Evolutionary conservation across 495 filamentous ascomycete species (phyloP).

Genomic region (Aspergillus olivimuriae): DNA sequence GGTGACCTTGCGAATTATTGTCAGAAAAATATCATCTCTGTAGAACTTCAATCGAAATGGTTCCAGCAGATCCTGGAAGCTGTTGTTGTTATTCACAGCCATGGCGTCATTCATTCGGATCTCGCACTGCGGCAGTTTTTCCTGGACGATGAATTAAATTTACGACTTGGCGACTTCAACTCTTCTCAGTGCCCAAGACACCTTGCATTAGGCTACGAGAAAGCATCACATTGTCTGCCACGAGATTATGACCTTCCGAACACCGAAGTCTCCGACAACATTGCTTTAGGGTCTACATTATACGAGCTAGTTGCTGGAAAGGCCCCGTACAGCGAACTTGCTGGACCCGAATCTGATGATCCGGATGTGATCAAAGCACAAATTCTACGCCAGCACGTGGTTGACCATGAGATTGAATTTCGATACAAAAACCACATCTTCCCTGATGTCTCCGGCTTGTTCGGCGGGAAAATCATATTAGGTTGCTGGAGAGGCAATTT

Average conservation of each 20-base stretch:
- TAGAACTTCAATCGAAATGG: constrained; percentile 10
- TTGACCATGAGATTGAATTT: not conserved
- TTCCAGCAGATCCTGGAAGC: constrained; percentile 15
- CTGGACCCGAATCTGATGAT: not conserved
- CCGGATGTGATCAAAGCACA: not conserved
- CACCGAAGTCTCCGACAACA: constrained; percentile 7
- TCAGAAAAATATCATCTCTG: constrained; percentile 5
- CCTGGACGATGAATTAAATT: constrained; percentile 10
- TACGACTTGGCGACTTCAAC: constrained; percentile 16
- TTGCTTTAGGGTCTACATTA: constrained; percentile 12
- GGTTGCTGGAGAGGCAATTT: not conserved
- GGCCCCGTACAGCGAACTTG: constrained; percentile 1
- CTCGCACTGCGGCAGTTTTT: constrained; percentile 11
- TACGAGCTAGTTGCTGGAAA: constrained; percentile 8
- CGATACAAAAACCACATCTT: not conserved
- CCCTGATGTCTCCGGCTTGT: not conserved
- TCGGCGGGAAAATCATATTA: not conserved
- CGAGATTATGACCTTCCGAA: constrained; percentile 9
- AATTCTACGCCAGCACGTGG: not conserved
- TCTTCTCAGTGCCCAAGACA: constrained; percentile 13
- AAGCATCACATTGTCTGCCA: constrained; percentile 14
- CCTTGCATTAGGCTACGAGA: constrained; percentile 13
- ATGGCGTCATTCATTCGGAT: constrained; percentile 13
- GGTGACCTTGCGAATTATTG: constrained; percentile 10
- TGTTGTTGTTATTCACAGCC: constrained; percentile 9